phyloP scores from a whole-genome alignment of 345 rosid species.

The Lepidium aucheri region DNA sequence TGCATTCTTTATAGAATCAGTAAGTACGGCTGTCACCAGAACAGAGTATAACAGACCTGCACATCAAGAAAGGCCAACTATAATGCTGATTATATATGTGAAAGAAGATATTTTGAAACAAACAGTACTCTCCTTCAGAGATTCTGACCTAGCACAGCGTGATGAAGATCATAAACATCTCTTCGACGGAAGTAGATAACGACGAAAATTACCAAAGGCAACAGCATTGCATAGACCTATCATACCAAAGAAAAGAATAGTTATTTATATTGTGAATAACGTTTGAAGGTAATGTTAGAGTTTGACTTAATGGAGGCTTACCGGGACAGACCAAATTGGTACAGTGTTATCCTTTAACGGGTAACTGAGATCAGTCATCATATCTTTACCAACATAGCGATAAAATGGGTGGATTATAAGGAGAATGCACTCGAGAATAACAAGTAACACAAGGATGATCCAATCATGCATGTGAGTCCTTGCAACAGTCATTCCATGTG shows the following conservation, averaged over 20 bases:
- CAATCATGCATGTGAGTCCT: constrained; percentile 67
- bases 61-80: neutral
- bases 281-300: neutral
- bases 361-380: constrained; percentile 84
- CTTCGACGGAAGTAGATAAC: constrained; percentile 49
- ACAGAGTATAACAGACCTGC: constrained; percentile 74
- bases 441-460: constrained; percentile 61
- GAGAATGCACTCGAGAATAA: constrained; percentile 34
- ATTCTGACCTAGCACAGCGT: constrained; percentile 60
- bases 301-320: constrained; percentile 20
- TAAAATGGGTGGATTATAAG: constrained; percentile 60
- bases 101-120: neutral
- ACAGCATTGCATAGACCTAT: constrained; percentile 51
- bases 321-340: constrained; percentile 79
- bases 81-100: neutral
- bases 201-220: constrained; percentile 60
- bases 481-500: constrained; percentile 55
- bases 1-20: constrained; percentile 75
- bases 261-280: neutral
- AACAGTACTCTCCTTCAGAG: neutral
- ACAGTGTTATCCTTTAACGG: constrained; percentile 68
- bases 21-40: constrained; percentile 57
- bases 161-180: constrained; percentile 90
- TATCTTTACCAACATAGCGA: constrained; percentile 82
- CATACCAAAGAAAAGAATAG: constrained; percentile 1